A percentile compares a stretch with the other conserved stretches of the same genome.
Conservation (phyloP, 495 filamentous ascomycete genomes). For the Penicillium chermesinum region DNA sequence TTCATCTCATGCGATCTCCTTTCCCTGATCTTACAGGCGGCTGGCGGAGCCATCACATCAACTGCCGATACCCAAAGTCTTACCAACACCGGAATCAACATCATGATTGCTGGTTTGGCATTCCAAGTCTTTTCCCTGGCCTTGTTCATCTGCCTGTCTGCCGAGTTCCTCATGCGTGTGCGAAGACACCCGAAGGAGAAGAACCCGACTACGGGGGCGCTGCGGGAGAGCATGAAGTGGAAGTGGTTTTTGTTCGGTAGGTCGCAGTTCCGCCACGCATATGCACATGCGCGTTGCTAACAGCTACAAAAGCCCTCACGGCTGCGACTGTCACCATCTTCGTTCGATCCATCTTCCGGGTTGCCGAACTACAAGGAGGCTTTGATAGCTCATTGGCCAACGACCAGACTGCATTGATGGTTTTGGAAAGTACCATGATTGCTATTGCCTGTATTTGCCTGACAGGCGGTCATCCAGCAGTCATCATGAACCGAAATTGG, state of each 20-base stretch:
- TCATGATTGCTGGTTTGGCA: conserved; percentile 52
- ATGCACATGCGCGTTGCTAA: conserved; percentile 23
- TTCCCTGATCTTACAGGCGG: conserved; percentile 28
- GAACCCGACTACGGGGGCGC: conserved; percentile 1
- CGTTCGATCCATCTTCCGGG: conserved; percentile 57
- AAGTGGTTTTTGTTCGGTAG: conserved; percentile 9
- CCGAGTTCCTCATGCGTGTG: conserved; percentile 44
- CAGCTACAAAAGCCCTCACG: neutral
- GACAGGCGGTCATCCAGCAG: conserved; percentile 17
- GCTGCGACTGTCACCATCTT: conserved; percentile 56
- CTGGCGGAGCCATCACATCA: neutral
- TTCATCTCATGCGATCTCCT: conserved; percentile 50
- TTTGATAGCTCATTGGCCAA: conserved; percentile 52
- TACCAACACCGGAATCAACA: conserved; percentile 15
- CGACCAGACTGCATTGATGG: conserved; percentile 59
- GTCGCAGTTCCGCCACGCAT: neutral
- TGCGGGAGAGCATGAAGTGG: conserved; percentile 9
- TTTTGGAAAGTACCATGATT: conserved; percentile 67
- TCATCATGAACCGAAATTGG: neutral
- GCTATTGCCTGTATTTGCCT: conserved; percentile 48
- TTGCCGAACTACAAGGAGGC: conserved; percentile 57
- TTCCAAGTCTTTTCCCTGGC: conserved; percentile 51
- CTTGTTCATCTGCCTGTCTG: conserved; percentile 47
- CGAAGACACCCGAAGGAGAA: conserved; percentile 8
- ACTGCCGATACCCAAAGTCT: neutral